Evolutionary conservation across 257 asterid genomes (phyloP).

Genomic region (Solanum medicagineum): DNA sequence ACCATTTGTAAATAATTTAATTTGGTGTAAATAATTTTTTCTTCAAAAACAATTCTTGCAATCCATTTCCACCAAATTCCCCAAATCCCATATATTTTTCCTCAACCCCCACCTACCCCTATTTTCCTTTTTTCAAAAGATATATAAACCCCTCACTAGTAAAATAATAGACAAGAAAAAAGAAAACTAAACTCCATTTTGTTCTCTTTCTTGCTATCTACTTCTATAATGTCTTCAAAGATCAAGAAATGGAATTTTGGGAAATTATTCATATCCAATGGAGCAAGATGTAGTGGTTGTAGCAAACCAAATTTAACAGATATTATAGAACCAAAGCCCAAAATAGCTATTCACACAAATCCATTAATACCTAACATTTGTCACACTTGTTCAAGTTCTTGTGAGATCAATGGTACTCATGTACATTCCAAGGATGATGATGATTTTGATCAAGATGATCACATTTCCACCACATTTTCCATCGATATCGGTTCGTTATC

Average conservation of each 20-base stretch:
- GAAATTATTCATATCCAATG: not conserved
- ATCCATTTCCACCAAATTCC: not conserved
- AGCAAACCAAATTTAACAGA: not conserved
- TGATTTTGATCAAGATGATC: constrained; percentile 4
- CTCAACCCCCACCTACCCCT: not conserved
- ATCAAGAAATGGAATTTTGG: not conserved
- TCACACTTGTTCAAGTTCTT: not conserved
- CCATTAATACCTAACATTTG: not conserved
- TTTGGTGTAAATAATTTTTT: not conserved
- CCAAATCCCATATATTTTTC: not conserved
- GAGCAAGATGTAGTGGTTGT: not conserved
- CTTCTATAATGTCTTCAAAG: not conserved
- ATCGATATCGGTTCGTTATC: constrained; percentile 16
- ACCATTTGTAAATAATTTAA: no score
- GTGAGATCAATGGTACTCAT: not conserved
- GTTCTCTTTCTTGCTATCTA: not conserved
- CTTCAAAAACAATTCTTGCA: not conserved
- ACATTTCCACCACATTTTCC: constrained; percentile 1
- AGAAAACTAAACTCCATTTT: not conserved
- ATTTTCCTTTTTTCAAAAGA: not conserved
- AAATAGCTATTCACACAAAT: not conserved
- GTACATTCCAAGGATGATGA: not conserved
- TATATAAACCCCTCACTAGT: not conserved
- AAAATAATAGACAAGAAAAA: not conserved
- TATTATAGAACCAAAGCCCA: not conserved